phyloP scores from a whole-genome alignment of 108 stramenopile genomes.

The Discostella pseudostelligera region DNA sequence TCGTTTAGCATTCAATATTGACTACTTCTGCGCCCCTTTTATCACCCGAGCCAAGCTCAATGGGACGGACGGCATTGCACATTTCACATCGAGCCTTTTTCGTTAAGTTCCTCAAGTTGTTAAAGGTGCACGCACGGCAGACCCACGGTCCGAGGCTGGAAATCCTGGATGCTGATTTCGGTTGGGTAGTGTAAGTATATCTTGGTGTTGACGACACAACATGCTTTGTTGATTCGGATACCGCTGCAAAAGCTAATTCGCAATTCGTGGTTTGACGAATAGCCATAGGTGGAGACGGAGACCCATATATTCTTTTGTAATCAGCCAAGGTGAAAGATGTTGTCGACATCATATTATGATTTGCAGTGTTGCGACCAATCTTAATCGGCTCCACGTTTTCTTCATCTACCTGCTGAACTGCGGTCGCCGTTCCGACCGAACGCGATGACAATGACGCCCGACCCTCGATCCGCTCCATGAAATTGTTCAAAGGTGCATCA shows the following conservation, averaged over 20 bases:
- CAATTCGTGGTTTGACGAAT: too few species aligned
- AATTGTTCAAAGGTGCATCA: too few species aligned
- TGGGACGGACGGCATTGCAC: slow-evolving; percentile 20
- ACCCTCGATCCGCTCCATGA: too few species aligned
- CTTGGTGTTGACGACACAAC: background rate
- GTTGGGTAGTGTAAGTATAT: background rate
- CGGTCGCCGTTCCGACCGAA: too few species aligned
- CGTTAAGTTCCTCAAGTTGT: slow-evolving; percentile 18
- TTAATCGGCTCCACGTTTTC: too few species aligned
- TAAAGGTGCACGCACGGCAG: slow-evolving; percentile 18
- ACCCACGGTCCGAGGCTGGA: slow-evolving; percentile 19
- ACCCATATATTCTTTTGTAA: too few species aligned
- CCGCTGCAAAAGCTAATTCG: background rate
- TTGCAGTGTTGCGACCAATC: too few species aligned
- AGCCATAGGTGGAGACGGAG: too few species aligned
- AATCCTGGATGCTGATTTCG: background rate
- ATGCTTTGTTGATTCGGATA: background rate
- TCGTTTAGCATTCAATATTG: slow-evolving; percentile 17
- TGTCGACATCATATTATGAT: too few species aligned
- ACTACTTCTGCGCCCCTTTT: slow-evolving; percentile 11
- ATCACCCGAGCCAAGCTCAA: background rate
- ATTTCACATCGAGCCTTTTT: slow-evolving; percentile 21
- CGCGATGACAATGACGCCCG: too few species aligned
- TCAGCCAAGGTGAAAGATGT: too few species aligned
- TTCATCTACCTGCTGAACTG: too few species aligned